phyloP scores from a whole-genome alignment of 176 grass and related monocot genomes.

The Otatea glauca region DNA sequence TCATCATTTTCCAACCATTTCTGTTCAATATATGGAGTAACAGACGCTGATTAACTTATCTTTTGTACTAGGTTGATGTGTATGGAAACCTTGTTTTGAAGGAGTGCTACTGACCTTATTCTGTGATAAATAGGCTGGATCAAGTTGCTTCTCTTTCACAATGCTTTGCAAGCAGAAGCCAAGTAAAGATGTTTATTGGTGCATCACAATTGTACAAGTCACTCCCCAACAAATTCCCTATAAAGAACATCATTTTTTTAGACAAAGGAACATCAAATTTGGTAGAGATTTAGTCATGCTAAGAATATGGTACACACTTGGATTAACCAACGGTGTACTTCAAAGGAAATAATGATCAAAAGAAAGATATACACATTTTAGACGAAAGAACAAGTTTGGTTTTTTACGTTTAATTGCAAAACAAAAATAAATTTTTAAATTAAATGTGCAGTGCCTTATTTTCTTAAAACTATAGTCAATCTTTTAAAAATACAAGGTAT shows the following conservation, averaged over 20 bases:
- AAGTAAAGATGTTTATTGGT: background rate
- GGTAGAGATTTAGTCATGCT: background rate
- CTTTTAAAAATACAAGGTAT: too few relatives aligned
- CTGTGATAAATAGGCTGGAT: background rate
- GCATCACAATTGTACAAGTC: background rate
- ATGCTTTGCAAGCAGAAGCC: conserved; percentile 4
- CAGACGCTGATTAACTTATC: background rate
- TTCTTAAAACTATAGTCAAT: too few relatives aligned
- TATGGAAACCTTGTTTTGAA: background rate
- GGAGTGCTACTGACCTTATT: background rate
- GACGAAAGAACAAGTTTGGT: background rate
- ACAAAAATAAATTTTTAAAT: background rate
- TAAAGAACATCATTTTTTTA: background rate
- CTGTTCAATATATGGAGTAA: background rate
- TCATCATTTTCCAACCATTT: background rate
- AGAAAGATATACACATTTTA: background rate
- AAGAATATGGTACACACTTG: background rate
- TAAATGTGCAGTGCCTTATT: too few relatives aligned
- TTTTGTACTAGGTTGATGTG: background rate
- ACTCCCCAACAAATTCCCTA: background rate
- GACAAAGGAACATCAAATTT: background rate
- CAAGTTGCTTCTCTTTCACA: background rate
- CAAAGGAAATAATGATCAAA: background rate
- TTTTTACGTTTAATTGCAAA: too few relatives aligned
- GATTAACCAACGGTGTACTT: background rate